These are phyloP conservation scores for Ogataea allantospora DNA, from an alignment of 805 yeast genomes.

Conservation along the genomic window DNA sequence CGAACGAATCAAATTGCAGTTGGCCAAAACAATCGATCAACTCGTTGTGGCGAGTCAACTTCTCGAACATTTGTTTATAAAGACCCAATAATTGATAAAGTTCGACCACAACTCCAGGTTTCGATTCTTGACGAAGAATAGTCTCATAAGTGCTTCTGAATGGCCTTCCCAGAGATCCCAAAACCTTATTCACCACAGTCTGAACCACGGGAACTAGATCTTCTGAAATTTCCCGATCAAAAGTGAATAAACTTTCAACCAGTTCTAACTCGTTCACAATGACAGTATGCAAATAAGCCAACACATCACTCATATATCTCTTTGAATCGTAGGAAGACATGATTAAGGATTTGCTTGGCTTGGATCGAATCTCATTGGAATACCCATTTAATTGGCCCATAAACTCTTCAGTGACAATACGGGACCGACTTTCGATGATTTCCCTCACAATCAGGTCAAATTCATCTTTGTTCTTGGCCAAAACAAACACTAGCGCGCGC, in stretches of 20 bases:
- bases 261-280: conserved; percentile 86
- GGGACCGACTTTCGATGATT: conserved; percentile 69
- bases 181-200: conserved; percentile 46
- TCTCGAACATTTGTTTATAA: conserved; percentile 66
- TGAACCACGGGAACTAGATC: conserved; percentile 27
- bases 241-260: conserved; percentile 58
- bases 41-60: conserved; percentile 33
- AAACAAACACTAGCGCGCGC: conserved; percentile 31
- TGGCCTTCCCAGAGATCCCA: conserved; percentile 57
- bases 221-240: conserved; percentile 27
- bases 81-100: conserved; percentile 63
- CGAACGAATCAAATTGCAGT: conserved; percentile 36
- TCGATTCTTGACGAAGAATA: conserved; percentile 61
- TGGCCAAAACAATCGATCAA: conserved; percentile 28
- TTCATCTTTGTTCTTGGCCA: conserved; percentile 41
- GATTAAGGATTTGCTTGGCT: conserved; percentile 45
- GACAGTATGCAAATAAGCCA: conserved; percentile 84
- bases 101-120: conserved; percentile 52
- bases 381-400: conserved; percentile 49
- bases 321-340: conserved; percentile 76
- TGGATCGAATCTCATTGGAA: conserved; percentile 20
- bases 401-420: conserved; percentile 65
- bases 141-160: conserved; percentile 66
- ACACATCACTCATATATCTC: conserved; percentile 78
- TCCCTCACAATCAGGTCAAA: conserved; percentile 60